Evolutionary conservation across 345 rosid species (phyloP).

Genomic region (Reutealis trisperma): DNA sequence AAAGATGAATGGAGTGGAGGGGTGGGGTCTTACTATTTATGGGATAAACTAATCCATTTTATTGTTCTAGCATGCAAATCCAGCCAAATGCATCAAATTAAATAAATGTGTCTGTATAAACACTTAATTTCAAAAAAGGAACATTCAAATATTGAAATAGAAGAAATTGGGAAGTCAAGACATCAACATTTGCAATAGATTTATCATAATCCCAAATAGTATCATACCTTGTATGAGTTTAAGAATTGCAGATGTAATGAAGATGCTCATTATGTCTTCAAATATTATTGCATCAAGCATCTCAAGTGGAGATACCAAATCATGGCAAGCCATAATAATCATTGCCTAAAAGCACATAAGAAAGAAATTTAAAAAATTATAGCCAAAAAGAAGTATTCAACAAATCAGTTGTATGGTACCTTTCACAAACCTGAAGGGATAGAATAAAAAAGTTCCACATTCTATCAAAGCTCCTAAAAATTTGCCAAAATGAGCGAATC

Average conservation of each 20-base stretch:
- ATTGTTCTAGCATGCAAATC: no score
- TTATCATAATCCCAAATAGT: neutral
- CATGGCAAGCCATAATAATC: slow-evolving; percentile 95
- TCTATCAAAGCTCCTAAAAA: slow-evolving; percentile 94
- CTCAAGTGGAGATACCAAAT: slow-evolving; percentile 83
- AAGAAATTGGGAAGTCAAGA: neutral
- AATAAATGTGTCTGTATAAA: no score
- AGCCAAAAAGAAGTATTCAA: neutral
- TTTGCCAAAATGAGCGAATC: slow-evolving; percentile 94
- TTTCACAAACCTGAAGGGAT: slow-evolving; percentile 75
- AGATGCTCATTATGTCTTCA: slow-evolving; percentile 91
- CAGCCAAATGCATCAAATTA: no score
- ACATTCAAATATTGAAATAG: no score
- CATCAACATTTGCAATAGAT: neutral
- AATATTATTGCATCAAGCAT: slow-evolving; percentile 66
- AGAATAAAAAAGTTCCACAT: slow-evolving; percentile 94
- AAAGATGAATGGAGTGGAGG: no score
- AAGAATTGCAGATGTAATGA: slow-evolving; percentile 79
- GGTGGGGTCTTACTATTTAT: no score
- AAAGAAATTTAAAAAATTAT: neutral
- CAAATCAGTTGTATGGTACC: neutral
- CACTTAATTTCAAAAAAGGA: no score
- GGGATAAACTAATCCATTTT: no score
- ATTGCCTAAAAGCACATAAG: slow-evolving; percentile 62
- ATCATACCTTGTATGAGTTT: slow-evolving; percentile 70